Evolutionary conservation across 2,329 filamentous ascomycete genomes (phyloP).

Genomic region (Ascochyta pisi): DNA sequence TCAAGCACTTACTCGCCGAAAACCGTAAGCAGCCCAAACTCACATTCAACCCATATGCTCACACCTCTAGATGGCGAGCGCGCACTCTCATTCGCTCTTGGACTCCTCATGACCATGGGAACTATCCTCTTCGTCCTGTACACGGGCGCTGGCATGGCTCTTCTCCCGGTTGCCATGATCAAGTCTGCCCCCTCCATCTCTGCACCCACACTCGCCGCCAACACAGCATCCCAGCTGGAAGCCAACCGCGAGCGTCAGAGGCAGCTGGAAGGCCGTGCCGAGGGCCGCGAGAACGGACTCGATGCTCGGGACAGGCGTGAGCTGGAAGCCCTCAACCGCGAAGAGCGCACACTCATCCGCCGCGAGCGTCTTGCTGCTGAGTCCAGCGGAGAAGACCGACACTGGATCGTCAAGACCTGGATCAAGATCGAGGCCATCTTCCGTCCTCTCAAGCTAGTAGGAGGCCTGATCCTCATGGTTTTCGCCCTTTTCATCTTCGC

Average conservation of each 20-base stretch:
- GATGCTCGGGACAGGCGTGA: slow-evolving; percentile 87
- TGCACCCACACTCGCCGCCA: slow-evolving; percentile 76
- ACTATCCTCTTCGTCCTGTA: slow-evolving; percentile 88
- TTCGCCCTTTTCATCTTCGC: slow-evolving; percentile 79
- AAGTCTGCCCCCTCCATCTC: slow-evolving; percentile 89
- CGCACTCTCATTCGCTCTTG: slow-evolving; percentile 86
- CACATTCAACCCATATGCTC: slow-evolving; percentile 15
- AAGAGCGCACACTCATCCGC: slow-evolving; percentile 90
- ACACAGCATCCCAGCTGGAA: slow-evolving; percentile 80
- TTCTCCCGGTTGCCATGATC: slow-evolving; percentile 89
- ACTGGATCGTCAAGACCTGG: slow-evolving; percentile 76
- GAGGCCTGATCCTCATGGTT: slow-evolving; percentile 78
- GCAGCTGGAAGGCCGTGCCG: slow-evolving; percentile 85
- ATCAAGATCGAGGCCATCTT: slow-evolving; percentile 81
- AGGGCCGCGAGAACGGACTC: slow-evolving; percentile 75
- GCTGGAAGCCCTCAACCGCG: slow-evolving; percentile 82
- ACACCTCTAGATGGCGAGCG: slow-evolving; percentile 75
- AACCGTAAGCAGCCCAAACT: slow-evolving; percentile 66
- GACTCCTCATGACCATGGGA: slow-evolving; percentile 85
- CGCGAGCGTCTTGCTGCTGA: slow-evolving; percentile 88
- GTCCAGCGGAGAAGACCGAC: slow-evolving; percentile 76
- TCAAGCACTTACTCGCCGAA: slow-evolving; percentile 81
- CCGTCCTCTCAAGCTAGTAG: slow-evolving; percentile 85
- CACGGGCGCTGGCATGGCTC: slow-evolving; percentile 84
- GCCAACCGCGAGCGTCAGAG: slow-evolving; percentile 90